Conservation (phyloP, 345 rosid genomes). For the Sonneratia alba region DNA sequence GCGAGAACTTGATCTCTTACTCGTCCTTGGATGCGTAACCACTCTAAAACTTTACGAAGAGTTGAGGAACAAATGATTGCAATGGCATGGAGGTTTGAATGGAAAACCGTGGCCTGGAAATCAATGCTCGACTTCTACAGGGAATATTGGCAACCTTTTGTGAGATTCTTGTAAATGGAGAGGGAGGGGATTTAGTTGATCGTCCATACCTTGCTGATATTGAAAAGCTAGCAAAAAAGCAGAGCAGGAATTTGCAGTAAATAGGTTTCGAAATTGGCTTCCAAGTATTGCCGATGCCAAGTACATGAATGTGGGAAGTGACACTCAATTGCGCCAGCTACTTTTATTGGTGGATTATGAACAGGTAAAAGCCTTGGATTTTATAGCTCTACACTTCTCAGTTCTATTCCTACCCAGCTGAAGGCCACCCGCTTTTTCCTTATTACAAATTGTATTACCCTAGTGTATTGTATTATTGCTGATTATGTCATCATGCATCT, state of each 20-base stretch:
- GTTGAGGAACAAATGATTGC: constrained; percentile 33
- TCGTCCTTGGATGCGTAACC: constrained; percentile 89
- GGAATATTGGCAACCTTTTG: constrained; percentile 76
- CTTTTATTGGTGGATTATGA: constrained; percentile 65
- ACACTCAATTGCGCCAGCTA: constrained; percentile 77
- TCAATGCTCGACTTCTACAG: constrained; percentile 69
- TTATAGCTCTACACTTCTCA: too few relatives aligned
- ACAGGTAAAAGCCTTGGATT: constrained; percentile 33
- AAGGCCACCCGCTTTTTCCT: neutral
- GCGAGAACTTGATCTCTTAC: constrained; percentile 64
- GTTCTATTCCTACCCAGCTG: neutral
- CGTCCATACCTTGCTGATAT: constrained; percentile 64
- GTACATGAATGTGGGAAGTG: constrained; percentile 91
- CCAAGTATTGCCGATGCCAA: constrained; percentile 75
- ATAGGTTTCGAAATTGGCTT: constrained; percentile 77
- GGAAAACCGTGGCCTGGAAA: constrained; percentile 30
- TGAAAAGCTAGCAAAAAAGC: constrained; percentile 79
- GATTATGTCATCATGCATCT: neutral
- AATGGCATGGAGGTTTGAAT: constrained; percentile 55
- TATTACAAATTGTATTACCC: neutral
- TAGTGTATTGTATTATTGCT: neutral
- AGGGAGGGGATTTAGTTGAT: constrained; percentile 85
- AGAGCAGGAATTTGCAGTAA: constrained; percentile 65
- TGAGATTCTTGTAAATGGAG: constrained; percentile 88
- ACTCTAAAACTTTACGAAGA: constrained; percentile 76